Percentiles rank a stretch among this genome's conserved stretches.
Conservation (phyloP, 202 grass and related monocot genomes). For the Zizania palustris region DNA sequence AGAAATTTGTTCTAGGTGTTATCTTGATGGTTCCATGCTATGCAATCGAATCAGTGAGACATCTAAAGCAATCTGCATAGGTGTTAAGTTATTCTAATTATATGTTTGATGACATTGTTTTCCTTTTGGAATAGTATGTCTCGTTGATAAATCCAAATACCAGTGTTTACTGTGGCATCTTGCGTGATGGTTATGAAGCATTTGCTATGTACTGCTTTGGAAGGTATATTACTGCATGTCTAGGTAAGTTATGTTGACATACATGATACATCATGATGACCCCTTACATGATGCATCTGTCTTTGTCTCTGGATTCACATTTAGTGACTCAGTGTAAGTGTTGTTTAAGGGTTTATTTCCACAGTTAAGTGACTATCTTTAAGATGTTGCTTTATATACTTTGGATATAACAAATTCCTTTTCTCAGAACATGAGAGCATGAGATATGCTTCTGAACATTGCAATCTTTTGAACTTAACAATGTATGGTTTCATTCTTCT, state of each 20-base stretch:
- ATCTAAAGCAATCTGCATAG: constrained; percentile 24
- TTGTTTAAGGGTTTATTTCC: background rate
- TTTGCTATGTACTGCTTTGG: constrained; percentile 99
- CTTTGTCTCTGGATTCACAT: constrained; percentile 23
- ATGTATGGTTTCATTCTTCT: background rate
- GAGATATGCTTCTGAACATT: constrained; percentile 13
- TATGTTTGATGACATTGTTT: constrained; percentile 38
- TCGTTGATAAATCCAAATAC: constrained; percentile 85
- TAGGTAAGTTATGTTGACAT: constrained; percentile 59
- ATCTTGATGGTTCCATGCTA: constrained; percentile 96
- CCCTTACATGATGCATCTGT: background rate
- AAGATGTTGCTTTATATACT: constrained; percentile 20
- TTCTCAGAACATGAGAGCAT: background rate
- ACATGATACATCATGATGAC: background rate
- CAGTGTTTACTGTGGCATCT: constrained; percentile 86
- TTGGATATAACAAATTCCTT: background rate
- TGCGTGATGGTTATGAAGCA: constrained; percentile 91
- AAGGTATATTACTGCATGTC: constrained; percentile 89
- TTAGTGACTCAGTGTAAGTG: constrained; percentile 29
- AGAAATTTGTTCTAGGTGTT: constrained; percentile 95
- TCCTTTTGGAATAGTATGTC: constrained; percentile 62
- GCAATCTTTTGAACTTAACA: background rate
- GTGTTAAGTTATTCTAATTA: constrained; percentile 31
- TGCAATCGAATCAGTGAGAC: constrained; percentile 80
- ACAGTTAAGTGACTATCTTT: constrained; percentile 9